These are phyloP conservation scores for Cercophora samala DNA, from an alignment of 495 filamentous ascomycete species.

Conservation along the genomic window DNA sequence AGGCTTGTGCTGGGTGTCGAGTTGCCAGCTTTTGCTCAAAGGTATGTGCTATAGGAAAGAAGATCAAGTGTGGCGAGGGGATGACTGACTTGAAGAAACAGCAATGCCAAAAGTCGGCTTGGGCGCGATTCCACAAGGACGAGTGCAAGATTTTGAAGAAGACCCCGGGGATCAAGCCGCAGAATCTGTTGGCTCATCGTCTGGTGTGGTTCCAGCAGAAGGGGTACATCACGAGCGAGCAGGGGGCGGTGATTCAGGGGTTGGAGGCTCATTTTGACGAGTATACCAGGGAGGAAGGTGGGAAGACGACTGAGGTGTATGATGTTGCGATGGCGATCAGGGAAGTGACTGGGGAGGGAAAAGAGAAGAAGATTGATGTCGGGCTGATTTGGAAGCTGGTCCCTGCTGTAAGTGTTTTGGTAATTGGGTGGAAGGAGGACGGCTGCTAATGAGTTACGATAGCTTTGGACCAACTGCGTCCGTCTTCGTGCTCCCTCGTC, in stretches of 20 bases:
- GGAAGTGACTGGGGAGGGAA: slow-evolving; percentile 12
- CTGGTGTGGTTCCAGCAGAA: slow-evolving; percentile 19
- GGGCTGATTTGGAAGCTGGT: slow-evolving; percentile 24
- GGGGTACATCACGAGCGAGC: slow-evolving; percentile 11
- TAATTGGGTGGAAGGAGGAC: neutral
- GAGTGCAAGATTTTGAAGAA: slow-evolving; percentile 26
- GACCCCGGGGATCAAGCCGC: slow-evolving; percentile 15
- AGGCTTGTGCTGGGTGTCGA: slow-evolving; percentile 60
- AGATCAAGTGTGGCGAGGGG: neutral
- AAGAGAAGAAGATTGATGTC: slow-evolving; percentile 10
- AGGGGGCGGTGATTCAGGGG: slow-evolving; percentile 12
- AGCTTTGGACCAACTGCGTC: slow-evolving; percentile 28
- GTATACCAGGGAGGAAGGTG: slow-evolving; percentile 10
- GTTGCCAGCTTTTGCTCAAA: slow-evolving; percentile 64
- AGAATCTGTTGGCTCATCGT: slow-evolving; percentile 19
- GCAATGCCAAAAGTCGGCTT: slow-evolving; percentile 28
- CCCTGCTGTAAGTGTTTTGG: slow-evolving; percentile 16
- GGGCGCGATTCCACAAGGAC: slow-evolving; percentile 25
- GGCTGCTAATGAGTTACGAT: neutral
- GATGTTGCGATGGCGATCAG: slow-evolving; percentile 16
- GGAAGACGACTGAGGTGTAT: slow-evolving; percentile 15
- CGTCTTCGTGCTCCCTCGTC: slow-evolving; percentile 12
- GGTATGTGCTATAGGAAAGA: slow-evolving; percentile 36
- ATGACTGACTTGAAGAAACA: neutral
- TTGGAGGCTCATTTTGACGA: slow-evolving; percentile 26